Base-by-base conservation (phyloP, 2,329 filamentous ascomycete genomes). In the Cercospora sesami region DNA sequence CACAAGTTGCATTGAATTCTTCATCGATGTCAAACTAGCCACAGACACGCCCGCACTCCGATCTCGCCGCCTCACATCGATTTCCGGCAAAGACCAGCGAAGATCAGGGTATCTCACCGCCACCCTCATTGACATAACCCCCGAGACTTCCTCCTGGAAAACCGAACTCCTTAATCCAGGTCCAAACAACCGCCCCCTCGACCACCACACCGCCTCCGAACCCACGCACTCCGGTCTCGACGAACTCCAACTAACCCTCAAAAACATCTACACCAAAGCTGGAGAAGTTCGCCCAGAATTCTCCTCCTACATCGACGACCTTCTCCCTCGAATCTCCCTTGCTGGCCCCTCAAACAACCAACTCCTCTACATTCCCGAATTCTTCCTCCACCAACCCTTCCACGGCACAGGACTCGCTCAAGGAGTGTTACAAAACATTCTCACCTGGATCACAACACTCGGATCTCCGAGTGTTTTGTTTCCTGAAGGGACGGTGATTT, bases 261-360 rank as follows among this genome's bases (percentile, higher is more conserved):
- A 64, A 30, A 51, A 60, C 36, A 67, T 67, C 23, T 67, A 55
- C 36, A 16, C 21, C 28, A 31, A 61, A 30, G n/a, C 30, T 39
- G 64, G 64, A 18, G n/a, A 14, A 5, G 39, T 58, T 4, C 51
- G 66, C 14, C 4, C 33, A 2, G 66, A 64, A 8, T 65, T 64
- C 48, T 8, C 21, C 4, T 42, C 14, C 14, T 60, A 64, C 12
- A 9, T n/a, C 16, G 42, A 48, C 42, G 42, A 48, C 9, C 18
- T 48, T 23, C 42, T 48, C 9, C 42, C 42, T 1, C 21, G 42
- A 10, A 48, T 48, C 42, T 48, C 42, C 0, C 3, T 48, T 3
- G 3, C 18, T 2, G 42, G 42, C 9, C 42, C 42, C 42, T 48
- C 42, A 8, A 48, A 48, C 42, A 14, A 12, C 9, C 42, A 48